Evolutionary conservation across 495 filamentous ascomycete species (phyloP), one percentile per base, ranked within the genome.

Genomic region (Aspergillus diversus): DNA sequence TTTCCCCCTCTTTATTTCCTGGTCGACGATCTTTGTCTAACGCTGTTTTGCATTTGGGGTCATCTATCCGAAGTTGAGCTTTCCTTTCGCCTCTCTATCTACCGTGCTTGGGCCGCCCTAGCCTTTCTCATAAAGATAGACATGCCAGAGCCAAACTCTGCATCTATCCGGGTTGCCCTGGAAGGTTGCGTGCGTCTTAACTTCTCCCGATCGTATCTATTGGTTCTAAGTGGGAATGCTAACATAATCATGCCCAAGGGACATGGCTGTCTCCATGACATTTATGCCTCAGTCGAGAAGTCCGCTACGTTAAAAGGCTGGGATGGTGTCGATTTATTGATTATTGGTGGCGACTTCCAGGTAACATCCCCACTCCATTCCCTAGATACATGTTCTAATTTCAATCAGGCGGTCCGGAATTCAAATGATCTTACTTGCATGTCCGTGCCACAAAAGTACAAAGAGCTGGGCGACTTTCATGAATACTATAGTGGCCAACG

Each of bases 311-410:
- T 83, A 50, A 87, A 89, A 59, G 80, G 83, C 8, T 97, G 92
- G 91, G 83, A 88, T 63, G 84, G 82, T 21, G 84, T 96, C 16
- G 93, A 97, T 69, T 70, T 94, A 7, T 76, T 96, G 50, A 93
- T 97, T 67, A 95, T 97, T 65, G 90, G 92, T 47, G 93, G 93
- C 15, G 93, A 97, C 69, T 97, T 97, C 58, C 89, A 97, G 79
- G 90, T 90, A 77, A 46, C 64, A 34, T 65, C 21, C 33, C 33
- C 59, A 15, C 21, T 34, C 56, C 21, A 3, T 42, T 21, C 33
- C n/a, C 16, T 37, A 55, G 13, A 9, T 54, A 53, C 32, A 31
- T 32, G 7, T 60, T 33, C 47, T 64, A 51, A 68, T 66, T 79
- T 60, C 53, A 43, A 8, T 15, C 67, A 92, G 87, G 88, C 95